A percentile compares a stretch with the other conserved stretches of the same genome.
Evolutionary conservation across 495 filamentous ascomycete species (phyloP).

Genomic region (Acidiella bohemica): DNA sequence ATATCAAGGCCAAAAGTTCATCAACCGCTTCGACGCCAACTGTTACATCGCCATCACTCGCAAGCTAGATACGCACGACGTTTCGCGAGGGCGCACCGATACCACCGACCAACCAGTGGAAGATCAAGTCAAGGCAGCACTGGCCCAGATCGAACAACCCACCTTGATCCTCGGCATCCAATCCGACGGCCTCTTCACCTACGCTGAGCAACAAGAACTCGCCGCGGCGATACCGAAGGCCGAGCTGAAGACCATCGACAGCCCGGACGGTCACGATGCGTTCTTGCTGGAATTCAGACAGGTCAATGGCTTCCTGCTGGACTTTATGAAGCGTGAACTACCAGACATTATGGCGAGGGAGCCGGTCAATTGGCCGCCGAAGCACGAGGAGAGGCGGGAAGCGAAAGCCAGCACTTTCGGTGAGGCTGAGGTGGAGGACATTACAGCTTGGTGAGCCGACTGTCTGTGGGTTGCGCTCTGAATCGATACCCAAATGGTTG

Average conservation of each 20-base stretch:
- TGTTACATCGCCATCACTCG: slow-evolving; percentile 98
- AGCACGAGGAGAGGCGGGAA: slow-evolving; percentile 34
- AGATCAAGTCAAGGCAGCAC: slow-evolving; percentile 49
- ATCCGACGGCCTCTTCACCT: slow-evolving; percentile 89
- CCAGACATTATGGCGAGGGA: slow-evolving; percentile 71
- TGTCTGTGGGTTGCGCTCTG: no score
- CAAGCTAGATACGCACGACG: slow-evolving; percentile 96
- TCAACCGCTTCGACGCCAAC: slow-evolving; percentile 91
- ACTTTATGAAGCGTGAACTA: slow-evolving; percentile 68
- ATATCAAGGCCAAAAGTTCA: slow-evolving; percentile 96
- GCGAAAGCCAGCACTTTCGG: slow-evolving; percentile 77
- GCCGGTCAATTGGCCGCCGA: slow-evolving; percentile 26
- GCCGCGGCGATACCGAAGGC: slow-evolving; percentile 70
- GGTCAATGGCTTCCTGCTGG: slow-evolving; percentile 75
- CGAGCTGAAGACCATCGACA: slow-evolving; percentile 71
- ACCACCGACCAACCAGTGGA: slow-evolving; percentile 17
- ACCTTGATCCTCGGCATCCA: slow-evolving; percentile 85
- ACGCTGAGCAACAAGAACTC: slow-evolving; percentile 85
- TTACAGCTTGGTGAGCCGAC: slow-evolving; percentile 81
- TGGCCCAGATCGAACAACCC: slow-evolving; percentile 75
- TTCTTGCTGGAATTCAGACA: slow-evolving; percentile 95
- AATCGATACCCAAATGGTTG: no score
- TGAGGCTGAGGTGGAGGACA: slow-evolving; percentile 91
- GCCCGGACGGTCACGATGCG: slow-evolving; percentile 88
- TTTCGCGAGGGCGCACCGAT: slow-evolving; percentile 55